Evolutionary conservation across 1,139 yeast genomes (phyloP).

Genomic region (Candida sp.): DNA sequence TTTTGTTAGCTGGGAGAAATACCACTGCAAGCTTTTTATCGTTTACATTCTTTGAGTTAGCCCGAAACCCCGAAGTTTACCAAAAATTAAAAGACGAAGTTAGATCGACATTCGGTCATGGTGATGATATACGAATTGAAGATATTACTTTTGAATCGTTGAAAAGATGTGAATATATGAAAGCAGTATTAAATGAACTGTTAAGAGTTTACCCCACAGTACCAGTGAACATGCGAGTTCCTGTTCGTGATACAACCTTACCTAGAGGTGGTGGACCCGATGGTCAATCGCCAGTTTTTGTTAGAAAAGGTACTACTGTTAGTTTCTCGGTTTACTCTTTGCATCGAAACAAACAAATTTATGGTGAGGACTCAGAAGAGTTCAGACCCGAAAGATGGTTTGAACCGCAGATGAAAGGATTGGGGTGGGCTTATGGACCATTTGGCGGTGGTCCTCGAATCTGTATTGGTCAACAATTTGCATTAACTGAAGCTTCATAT

Average conservation of each 20-base stretch:
- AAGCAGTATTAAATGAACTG: conserved; percentile 45
- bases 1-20: conserved; percentile 55
- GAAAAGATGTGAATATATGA: conserved; percentile 47
- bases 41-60: conserved; percentile 45
- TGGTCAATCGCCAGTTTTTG: conserved; percentile 37
- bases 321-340: conserved; percentile 36
- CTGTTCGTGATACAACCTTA: conserved; percentile 43
- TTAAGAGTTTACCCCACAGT: conserved; percentile 54
- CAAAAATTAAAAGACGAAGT: conserved; percentile 37
- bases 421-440: conserved; percentile 54
- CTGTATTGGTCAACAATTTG: conserved; percentile 61
- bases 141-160: conserved; percentile 40
- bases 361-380: conserved; percentile 43
- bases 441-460: conserved; percentile 63
- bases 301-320: conserved; percentile 39
- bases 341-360: conserved; percentile 36
- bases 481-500: conserved; percentile 53
- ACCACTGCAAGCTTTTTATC: conserved; percentile 56
- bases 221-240: conserved; percentile 45
- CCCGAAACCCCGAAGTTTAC: conserved; percentile 41
- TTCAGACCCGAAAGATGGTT: conserved; percentile 53
- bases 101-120: conserved; percentile 27
- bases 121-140: conserved; percentile 20
- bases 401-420: conserved; percentile 27
- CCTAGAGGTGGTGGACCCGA: conserved; percentile 56